Conservation (phyloP, 2,329 filamentous ascomycete species). For the Ophiostoma fasciatum region DNA sequence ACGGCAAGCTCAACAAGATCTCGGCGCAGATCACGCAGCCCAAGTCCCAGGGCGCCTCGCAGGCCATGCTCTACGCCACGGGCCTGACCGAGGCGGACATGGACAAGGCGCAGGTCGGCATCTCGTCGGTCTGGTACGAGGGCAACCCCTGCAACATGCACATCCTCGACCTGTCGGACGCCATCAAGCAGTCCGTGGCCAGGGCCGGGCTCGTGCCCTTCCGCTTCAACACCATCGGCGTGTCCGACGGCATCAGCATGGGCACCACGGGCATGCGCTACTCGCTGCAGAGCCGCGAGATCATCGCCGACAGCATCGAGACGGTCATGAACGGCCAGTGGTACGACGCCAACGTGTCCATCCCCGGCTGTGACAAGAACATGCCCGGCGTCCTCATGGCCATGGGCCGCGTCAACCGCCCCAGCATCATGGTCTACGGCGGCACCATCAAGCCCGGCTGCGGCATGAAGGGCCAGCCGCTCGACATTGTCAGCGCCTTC, state of each 20-base stretch:
- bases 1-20: constrained; percentile 60
- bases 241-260: constrained; percentile 97
- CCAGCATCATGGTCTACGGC: constrained; percentile 94
- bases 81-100: constrained; percentile 76
- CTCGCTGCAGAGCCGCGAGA: constrained; percentile 82
- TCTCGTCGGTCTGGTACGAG: constrained; percentile 95
- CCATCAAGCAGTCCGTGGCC: constrained; percentile 47
- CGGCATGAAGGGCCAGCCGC: constrained; percentile 55
- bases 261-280: constrained; percentile 82
- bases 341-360: constrained; percentile 95
- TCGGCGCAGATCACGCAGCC: constrained; percentile 83
- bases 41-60: constrained; percentile 94
- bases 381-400: constrained; percentile 90
- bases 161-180: constrained; percentile 72
- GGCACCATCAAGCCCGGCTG: constrained; percentile 89
- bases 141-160: constrained; percentile 99
- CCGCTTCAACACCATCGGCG: constrained; percentile 98
- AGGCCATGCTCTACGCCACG: constrained; percentile 97
- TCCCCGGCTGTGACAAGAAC: constrained; percentile 98
- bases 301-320: constrained; percentile 97
- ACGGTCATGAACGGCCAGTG: constrained; percentile 98
- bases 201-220: constrained; percentile 74
- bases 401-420: constrained; percentile 88
- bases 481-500: constrained; percentile 96
- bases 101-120: constrained; percentile 93